Evolutionary conservation across 306 rosid genomes (phyloP), one percentile per base, ranked within the genome.

Genomic region (Cucurbita pepo): DNA sequence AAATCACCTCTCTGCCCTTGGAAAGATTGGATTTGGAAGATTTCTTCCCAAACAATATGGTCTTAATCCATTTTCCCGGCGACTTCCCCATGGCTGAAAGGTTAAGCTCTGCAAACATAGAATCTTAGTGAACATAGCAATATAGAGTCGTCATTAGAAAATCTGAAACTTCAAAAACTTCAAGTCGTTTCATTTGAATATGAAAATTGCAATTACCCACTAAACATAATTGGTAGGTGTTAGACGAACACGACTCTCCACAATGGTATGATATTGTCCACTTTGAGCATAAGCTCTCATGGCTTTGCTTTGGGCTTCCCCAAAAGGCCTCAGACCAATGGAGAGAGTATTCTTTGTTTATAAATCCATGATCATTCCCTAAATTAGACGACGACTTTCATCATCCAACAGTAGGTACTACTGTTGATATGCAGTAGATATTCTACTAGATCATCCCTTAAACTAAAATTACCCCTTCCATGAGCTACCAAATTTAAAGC

Each of bases 41-140:
- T 80, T 90, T 93, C 88, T 88, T 93, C 79, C 96, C 93, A 47
- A 81, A 82, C 43, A 93, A 80, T n/a, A 92, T 85, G 50, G 77
- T 82, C 86, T 70, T 90, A 82, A 93, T 75, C 98, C 98, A 93
- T 85, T 90, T 93, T 50, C 85, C 96, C 9, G 96, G 96, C 48
- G 95, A 88, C 82, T 83, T 90, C 54, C 96, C 96, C 98, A 93
- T 92, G 74, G 82, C 75, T 72, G 59, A 62, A 16, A 56, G 37
- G 75, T 72, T 18, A 40, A 75, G 38, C 37, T 52, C 72, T 75
- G 59, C 69, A 48, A 62, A 36, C 25, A 51, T 21, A 52, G 65
- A 73, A 54, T 72, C 55, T 38, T 56, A 50, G 44, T 14, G 44
- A 48, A 51, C 5, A 13, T 13, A n/a, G 34, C 55, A 45, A 66